Evolutionary conservation across 805 yeast species (phyloP).

Genomic region (Saccharomycopsis selenospora): DNA sequence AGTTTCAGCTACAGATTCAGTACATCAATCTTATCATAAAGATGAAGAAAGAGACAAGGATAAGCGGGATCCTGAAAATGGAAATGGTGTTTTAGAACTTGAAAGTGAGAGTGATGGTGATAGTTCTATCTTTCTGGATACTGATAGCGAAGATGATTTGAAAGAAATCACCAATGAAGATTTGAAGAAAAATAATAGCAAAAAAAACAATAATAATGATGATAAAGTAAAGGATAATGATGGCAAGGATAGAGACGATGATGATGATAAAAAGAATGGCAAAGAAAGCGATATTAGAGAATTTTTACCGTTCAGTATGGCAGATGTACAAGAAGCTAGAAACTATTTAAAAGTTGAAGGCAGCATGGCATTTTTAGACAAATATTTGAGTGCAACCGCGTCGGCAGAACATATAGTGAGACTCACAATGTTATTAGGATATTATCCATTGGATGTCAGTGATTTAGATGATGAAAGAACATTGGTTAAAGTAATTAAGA

Average conservation of each 20-base stretch:
- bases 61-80: background rate
- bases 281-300: slow-evolving; percentile 27
- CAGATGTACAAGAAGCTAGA: slow-evolving; percentile 40
- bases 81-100: background rate
- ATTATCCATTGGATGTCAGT: slow-evolving; percentile 28
- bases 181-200: slow-evolving; percentile 18
- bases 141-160: slow-evolving; percentile 12
- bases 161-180: slow-evolving; percentile 14
- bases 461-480: slow-evolving; percentile 36
- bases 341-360: slow-evolving; percentile 55
- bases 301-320: slow-evolving; percentile 33
- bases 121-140: background rate
- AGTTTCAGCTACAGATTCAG: background rate
- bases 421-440: slow-evolving; percentile 61
- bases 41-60: background rate
- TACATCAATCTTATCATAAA: background rate
- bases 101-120: background rate
- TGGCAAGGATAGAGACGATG: slow-evolving; percentile 12
- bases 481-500: slow-evolving; percentile 40
- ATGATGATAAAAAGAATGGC: background rate
- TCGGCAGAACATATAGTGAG: slow-evolving; percentile 48
- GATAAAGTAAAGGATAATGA: slow-evolving; percentile 18
- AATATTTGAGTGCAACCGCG: slow-evolving; percentile 55
- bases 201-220: slow-evolving; percentile 13
- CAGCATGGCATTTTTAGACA: slow-evolving; percentile 48